Conservation (phyloP, 2,329 filamentous ascomycete species). For the Colletotrichum nymphaeae region DNA sequence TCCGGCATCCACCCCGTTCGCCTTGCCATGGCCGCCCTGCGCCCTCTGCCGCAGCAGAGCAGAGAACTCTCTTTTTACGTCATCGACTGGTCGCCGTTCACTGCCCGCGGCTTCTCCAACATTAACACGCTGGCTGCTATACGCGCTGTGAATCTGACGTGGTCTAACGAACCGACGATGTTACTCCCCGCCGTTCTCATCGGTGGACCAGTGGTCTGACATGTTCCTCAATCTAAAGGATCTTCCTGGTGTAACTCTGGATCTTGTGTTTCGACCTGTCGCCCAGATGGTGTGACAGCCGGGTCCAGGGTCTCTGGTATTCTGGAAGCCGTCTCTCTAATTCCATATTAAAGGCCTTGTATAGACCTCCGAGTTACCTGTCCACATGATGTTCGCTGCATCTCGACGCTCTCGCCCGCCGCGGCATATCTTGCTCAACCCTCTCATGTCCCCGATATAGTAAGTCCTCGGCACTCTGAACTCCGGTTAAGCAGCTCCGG, state of each 20-base stretch:
- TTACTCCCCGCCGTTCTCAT: background rate
- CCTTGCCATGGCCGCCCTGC: constrained; percentile 6
- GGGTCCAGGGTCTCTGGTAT: background rate
- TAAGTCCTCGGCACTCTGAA: background rate
- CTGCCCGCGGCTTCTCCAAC: background rate
- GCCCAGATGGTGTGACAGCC: constrained; percentile 25
- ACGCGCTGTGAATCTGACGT: background rate
- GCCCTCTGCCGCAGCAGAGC: background rate
- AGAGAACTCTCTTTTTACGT: background rate
- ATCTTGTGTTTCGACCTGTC: constrained; percentile 29
- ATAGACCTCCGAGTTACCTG: background rate
- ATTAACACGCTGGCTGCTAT: background rate
- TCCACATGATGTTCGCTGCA: background rate
- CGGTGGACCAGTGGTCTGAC: constrained; percentile 1
- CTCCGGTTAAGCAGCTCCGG: background rate
- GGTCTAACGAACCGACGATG: background rate
- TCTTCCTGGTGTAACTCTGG: constrained; percentile 31
- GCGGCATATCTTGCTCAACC: background rate
- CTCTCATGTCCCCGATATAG: constrained; percentile 9
- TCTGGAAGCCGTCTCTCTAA: background rate
- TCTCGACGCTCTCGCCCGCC: background rate
- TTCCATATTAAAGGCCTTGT: constrained; percentile 10
- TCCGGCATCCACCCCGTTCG: constrained; percentile 26
- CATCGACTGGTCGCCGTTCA: background rate
- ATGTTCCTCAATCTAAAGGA: constrained; percentile 24